Evolutionary conservation across 2,329 filamentous ascomycete genomes (phyloP), one percentile per base, ranked within the genome.

Genomic region (Diatrype stigma): DNA sequence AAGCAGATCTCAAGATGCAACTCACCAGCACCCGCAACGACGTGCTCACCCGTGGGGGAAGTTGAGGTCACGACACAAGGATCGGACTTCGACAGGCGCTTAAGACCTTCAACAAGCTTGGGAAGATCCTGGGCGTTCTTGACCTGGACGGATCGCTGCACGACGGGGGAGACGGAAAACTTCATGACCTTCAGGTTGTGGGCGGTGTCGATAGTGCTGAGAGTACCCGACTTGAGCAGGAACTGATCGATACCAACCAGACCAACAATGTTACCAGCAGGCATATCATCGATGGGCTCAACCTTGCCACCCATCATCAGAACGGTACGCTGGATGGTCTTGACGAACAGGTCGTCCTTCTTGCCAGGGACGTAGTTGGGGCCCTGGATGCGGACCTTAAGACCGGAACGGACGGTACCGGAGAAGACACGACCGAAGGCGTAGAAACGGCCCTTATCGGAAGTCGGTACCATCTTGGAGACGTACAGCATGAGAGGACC

Each of bases 161-260:
- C 94, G 79, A 99, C 94, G 68, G 94, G 94, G 55, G 94, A 97
- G 74, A 99, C 94, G 71, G 94, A 99, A 89, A 99, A 99, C 84
- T 96, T 97, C 94, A 99, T 99, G 80, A 99, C 94, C 88, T 97
- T 97, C 70, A 99, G 81, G 87, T 99, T 99, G 88, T 99, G 94
- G 73, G 94, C 93, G 62, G 90, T 95, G 65, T 99, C 94, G 72
- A 83, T 86, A 73, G 93, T 97, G 78, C 92, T 96, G 68, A 99
- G 89, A 70, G 94, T 99, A 88, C 94, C 94, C 74, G 94, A 97
- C 88, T 99, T 99, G 82, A 99, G 91, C 83, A 99, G 83, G 90
- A 97, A 99, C 86, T 99, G 94, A 75, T 99, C 94, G 67, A 99
- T 90, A 87, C 94, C 94, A 72, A 99, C 94, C 69, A 99, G 85